Base-by-base conservation (phyloP, 768 basidiomycete genomes). In the Kwoniella sp. region DNA sequence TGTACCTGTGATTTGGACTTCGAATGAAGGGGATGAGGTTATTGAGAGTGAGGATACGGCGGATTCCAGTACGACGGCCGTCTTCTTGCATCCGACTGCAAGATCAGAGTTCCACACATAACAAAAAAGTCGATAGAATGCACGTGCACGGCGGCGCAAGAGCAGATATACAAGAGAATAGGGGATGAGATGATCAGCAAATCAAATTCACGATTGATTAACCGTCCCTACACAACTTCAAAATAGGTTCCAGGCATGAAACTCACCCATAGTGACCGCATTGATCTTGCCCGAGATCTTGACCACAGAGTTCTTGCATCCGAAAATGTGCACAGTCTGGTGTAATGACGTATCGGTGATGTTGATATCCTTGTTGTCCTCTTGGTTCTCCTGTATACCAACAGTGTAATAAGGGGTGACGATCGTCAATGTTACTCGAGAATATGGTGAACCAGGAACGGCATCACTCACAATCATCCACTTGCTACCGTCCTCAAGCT, bases 281-380 rank as follows among this genome's bases (percentile, higher is more conserved):
- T 99, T 99, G 69, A 91, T 87, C 81, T 99, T 99, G 73, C 95
- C 94, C 78, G 89, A 89, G 77, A 99, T 83, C 55, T 89, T 79
- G 60, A 99, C 82, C 0, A 88, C 89, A 10, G 86, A 85, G 68
- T 88, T 89, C 83, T 92, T 96, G 84, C 93, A 96, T 13, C 87
- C 88, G 78, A 87, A 98, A 51, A 98, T 82, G 79, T 92, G 94
- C 62, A 99, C 86, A 2, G 86, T 86, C 60, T 99, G 94, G 72
- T 82, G 88, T 58, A 92, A 82, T 76, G 89, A 88, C 17, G 84
- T 87, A 17, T 92, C 82, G 7, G 90, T 88, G 19, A 99, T 85
- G 1, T 86, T 84, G 58, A 99, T 81, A 15, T 81, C 80, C 5
- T 83, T 79, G 68, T 74, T 77, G 65, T 92, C 89, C 79, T 99